phyloP scores from a whole-genome alignment of 129 eudicot species.

The Artemisia argyi region DNA sequence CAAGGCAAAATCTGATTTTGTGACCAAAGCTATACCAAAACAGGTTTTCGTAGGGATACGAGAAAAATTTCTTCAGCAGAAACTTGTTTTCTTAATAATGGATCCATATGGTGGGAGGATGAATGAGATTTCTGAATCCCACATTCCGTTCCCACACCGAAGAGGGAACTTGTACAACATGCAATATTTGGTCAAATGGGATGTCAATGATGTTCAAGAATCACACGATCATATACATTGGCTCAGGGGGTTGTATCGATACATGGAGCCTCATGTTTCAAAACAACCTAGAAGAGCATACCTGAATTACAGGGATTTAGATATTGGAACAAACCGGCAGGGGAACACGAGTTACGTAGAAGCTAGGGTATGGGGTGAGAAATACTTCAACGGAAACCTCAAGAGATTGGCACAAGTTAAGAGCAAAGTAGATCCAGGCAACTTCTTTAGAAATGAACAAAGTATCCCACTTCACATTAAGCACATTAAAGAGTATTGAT shows the following conservation, averaged over 20 bases:
- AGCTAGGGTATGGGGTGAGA: constrained; percentile 53
- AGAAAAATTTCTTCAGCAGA: constrained; percentile 34
- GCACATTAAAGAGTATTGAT: neutral
- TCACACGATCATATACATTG: constrained; percentile 35
- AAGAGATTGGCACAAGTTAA: constrained; percentile 51
- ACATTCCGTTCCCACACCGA: constrained; percentile 59
- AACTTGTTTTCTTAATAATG: constrained; percentile 38
- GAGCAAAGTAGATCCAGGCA: constrained; percentile 40
- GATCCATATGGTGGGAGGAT: constrained; percentile 63
- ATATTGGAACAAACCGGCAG: constrained; percentile 38
- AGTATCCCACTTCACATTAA: constrained; percentile 39
- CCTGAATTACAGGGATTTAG: constrained; percentile 51
- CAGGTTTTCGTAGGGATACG: constrained; percentile 38
- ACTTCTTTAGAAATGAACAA: constrained; percentile 52
- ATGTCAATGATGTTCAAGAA: constrained; percentile 30
- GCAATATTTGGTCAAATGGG: constrained; percentile 51
- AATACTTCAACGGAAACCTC: constrained; percentile 54
- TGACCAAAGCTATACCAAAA: constrained; percentile 40
- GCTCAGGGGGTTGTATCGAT: constrained; percentile 41
- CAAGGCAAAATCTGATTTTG: constrained; percentile 61
- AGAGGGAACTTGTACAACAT: constrained; percentile 49
- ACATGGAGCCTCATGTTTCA: constrained; percentile 41
- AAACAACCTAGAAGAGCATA: constrained; percentile 52
- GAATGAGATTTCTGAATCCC: constrained; percentile 45
- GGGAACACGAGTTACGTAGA: constrained; percentile 34